phyloP scores from a whole-genome alignment of 768 basidiomycete genomes.

The Scleroderma citrinum region DNA sequence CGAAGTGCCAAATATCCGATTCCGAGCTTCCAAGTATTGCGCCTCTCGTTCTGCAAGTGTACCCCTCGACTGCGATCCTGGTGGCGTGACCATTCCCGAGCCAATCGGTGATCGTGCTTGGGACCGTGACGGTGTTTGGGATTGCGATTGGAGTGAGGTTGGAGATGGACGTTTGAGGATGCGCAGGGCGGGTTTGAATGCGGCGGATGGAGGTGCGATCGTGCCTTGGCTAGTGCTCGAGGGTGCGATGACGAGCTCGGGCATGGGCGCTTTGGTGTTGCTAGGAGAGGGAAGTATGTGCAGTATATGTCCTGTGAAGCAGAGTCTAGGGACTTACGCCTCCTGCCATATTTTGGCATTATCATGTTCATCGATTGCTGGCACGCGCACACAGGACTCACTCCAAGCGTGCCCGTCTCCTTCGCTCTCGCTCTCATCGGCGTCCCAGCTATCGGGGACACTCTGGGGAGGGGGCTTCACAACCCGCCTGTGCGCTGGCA shows the following conservation, averaged over 20 bases:
- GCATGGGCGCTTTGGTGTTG: slow-evolving; percentile 63
- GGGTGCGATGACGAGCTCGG: slow-evolving; percentile 45
- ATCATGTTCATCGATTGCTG: slow-evolving; percentile 23
- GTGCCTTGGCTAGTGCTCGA: slow-evolving; percentile 33
- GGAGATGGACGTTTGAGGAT: slow-evolving; percentile 66
- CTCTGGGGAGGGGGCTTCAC: background rate
- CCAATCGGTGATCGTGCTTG: slow-evolving; percentile 8
- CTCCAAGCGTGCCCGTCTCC: background rate
- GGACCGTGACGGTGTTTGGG: slow-evolving; percentile 13
- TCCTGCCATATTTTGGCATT: slow-evolving; percentile 60
- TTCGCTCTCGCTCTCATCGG: slow-evolving; percentile 43
- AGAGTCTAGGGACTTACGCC: slow-evolving; percentile 45
- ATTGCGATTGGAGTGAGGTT: slow-evolving; percentile 28
- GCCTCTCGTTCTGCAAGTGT: slow-evolving; percentile 61
- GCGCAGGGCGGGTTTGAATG: slow-evolving; percentile 57
- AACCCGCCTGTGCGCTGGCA: background rate
- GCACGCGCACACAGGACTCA: background rate
- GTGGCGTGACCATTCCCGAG: background rate
- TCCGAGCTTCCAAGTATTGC: slow-evolving; percentile 66
- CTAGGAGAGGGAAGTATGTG: slow-evolving; percentile 26
- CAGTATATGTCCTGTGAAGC: background rate
- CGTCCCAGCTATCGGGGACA: slow-evolving; percentile 56
- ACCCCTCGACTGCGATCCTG: slow-evolving; percentile 13
- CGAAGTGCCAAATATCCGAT: slow-evolving; percentile 57
- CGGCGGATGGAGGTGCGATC: slow-evolving; percentile 47